Evolutionary conservation across 164 flowering plant genomes (phyloP), one percentile per base, ranked within the genome.

Genomic region (Nymphaea colorata): DNA sequence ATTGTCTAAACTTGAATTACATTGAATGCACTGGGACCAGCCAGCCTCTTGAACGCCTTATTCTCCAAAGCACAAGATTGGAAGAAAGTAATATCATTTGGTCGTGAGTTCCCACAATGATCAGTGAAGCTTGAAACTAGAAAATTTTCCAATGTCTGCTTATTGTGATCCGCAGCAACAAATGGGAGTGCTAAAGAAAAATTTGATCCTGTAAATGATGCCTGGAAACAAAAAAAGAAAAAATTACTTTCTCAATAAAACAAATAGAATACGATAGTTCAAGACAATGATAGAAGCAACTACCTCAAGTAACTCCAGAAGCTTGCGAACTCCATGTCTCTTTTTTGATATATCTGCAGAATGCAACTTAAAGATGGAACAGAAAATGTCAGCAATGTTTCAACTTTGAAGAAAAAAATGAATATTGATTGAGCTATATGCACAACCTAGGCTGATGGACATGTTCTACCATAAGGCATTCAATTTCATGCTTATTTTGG

Each of bases 141-240:
- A 44, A 84, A 77, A 71, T 72, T 84, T 72, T 84, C 92, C 74
- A 93, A 70, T 36, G 84, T 69, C 67, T 76, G 83, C 53, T 77
- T 70, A 70, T 79, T 87, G 60, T 79, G 84, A 57, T 86, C 75
- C 66, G 81, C 71, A 66, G 82, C 74, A 68, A 93, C 80, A 78
- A 86, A 93, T 6, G 98, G 96, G 74, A 87, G 87, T 59, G 96
- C 95, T 82, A 93, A 77, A 68, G 98, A 93, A 75, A 81, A 82
- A 61, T 82, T 89, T 65, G 98, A 86, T 42, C 70, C 79, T 53
- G 80, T 75, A 75, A 79, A 84, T 17, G 93, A 83, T 44, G 16
- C 85, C 98, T 93, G 85, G 47, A 25, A 8, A 59, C 63, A 4
- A 53, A 41, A 65, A 11, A 66, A 57, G 3, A 44, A 51, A 51